These are phyloP conservation scores for Blastobotrys capitulatus DNA, from an alignment of 1,139 yeast species.

Conservation along the genomic window DNA sequence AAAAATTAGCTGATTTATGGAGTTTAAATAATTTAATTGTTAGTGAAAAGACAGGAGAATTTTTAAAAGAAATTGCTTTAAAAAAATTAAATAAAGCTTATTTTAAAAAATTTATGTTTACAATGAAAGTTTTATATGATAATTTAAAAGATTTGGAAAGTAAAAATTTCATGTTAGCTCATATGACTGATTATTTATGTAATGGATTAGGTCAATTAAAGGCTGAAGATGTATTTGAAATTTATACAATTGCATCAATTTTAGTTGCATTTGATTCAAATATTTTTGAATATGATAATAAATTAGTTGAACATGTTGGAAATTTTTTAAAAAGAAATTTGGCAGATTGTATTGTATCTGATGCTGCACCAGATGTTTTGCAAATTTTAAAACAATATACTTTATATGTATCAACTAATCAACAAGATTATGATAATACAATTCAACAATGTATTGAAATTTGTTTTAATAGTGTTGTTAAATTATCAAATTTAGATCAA, in stretches of 20 bases:
- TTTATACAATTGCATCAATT: conserved; percentile 13
- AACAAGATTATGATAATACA: conserved; percentile 11
- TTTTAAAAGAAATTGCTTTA: conserved; percentile 12
- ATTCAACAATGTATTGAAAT: conserved; percentile 16
- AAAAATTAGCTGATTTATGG: conserved; percentile 19
- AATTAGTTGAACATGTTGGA: conserved; percentile 12
- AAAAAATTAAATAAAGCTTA: conserved; percentile 10
- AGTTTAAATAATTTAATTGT: conserved; percentile 5
- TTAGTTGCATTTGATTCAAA: conserved; percentile 13
- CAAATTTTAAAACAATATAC: conserved; percentile 15
- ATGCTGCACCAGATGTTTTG: conserved; percentile 16
- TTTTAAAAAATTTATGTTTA: conserved; percentile 14
- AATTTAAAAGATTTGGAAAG: conserved; percentile 6
- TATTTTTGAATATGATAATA: conserved; percentile 11
- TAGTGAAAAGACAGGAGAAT: conserved; percentile 1
- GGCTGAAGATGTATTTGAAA: conserved; percentile 16
- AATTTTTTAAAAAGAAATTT: conserved; percentile 14
- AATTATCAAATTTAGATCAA: conserved; percentile 24
- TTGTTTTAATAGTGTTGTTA: conserved; percentile 18
- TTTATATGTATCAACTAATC: conserved; percentile 4
- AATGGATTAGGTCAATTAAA: conserved; percentile 7
- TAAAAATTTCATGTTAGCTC: conserved; percentile 8
- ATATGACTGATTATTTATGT: conserved; percentile 9
- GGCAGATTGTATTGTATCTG: conserved; percentile 19
- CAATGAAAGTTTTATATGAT: conserved; percentile 13